Percentiles rank a stretch among this genome's conserved stretches.
These are phyloP conservation scores for Collybiopsis confluens DNA, from an alignment of 768 basidiomycete species.

Conservation along the genomic window DNA sequence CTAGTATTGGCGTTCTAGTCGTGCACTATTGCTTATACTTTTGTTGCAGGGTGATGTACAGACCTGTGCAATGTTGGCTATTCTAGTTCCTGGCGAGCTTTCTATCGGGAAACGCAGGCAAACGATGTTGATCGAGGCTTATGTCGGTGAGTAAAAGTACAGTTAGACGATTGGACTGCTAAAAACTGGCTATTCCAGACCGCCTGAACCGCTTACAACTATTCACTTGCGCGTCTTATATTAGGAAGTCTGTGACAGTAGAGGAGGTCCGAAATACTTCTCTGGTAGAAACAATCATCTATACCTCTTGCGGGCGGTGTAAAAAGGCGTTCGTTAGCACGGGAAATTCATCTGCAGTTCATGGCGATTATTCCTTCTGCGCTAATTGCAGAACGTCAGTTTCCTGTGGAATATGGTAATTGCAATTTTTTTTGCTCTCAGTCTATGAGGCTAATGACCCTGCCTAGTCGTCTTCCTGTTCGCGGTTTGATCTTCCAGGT, in stretches of 20 bases:
- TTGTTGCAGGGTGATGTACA: slow-evolving; percentile 69
- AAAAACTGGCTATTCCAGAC: slow-evolving; percentile 36
- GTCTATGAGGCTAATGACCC: slow-evolving; percentile 8
- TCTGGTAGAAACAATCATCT: slow-evolving; percentile 66
- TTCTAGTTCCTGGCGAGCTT: slow-evolving; percentile 61
- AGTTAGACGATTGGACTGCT: neutral
- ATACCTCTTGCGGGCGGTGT: slow-evolving; percentile 67
- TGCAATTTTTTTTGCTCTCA: slow-evolving; percentile 9
- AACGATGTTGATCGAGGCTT: slow-evolving; percentile 60
- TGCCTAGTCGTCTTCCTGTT: slow-evolving; percentile 68
- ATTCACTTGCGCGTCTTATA: slow-evolving; percentile 65
- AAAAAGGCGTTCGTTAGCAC: slow-evolving; percentile 53
- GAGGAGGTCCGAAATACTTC: slow-evolving; percentile 51
- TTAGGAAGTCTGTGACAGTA: slow-evolving; percentile 58
- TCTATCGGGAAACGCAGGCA: slow-evolving; percentile 37
- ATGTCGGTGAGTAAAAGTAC: slow-evolving; percentile 51
- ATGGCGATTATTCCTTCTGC: slow-evolving; percentile 54
- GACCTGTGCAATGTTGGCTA: slow-evolving; percentile 68
- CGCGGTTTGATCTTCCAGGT: slow-evolving; percentile 58
- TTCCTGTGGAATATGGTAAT: slow-evolving; percentile 73
- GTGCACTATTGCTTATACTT: slow-evolving; percentile 7
- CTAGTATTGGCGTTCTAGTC: neutral
- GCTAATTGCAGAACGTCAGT: slow-evolving; percentile 43
- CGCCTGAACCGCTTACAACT: slow-evolving; percentile 58
- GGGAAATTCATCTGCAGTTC: slow-evolving; percentile 20